Conservation (phyloP, 2,329 filamentous ascomycete genomes). For the Endoconidiophora laricicola region DNA sequence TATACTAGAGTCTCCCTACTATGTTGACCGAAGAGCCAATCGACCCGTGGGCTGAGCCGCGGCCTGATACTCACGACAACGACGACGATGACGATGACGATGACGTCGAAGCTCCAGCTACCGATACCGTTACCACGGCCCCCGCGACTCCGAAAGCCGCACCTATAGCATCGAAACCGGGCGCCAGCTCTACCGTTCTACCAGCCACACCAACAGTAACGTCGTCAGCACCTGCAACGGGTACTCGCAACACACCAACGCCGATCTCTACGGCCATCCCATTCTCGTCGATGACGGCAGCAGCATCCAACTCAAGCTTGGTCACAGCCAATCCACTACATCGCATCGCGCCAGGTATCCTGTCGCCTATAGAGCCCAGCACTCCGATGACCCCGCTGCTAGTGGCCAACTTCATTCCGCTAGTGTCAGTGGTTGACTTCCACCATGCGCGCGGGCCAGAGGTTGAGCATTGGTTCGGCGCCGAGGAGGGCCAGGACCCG, state of each 20-base stretch:
- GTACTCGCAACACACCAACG: too few species aligned
- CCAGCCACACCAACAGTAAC: background rate
- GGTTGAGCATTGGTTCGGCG: slow-evolving; percentile 82
- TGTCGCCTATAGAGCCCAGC: slow-evolving; percentile 11
- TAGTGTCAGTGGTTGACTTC: slow-evolving; percentile 69
- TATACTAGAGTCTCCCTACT: background rate
- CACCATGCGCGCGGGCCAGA: slow-evolving; percentile 81
- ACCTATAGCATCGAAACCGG: background rate
- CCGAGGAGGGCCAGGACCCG: slow-evolving; percentile 56
- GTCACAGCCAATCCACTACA: background rate
- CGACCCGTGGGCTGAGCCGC: slow-evolving; percentile 11
- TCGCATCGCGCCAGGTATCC: slow-evolving; percentile 3
- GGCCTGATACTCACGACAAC: background rate
- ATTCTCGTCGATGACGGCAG: background rate
- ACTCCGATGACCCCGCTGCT: slow-evolving; percentile 16
- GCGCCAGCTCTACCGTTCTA: too few species aligned
- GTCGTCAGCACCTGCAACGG: too few species aligned
- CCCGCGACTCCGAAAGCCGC: background rate
- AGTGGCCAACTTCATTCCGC: slow-evolving; percentile 38
- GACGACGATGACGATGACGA: slow-evolving; percentile 1
- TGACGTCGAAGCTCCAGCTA: background rate
- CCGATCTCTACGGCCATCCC: background rate
- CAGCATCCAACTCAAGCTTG: background rate
- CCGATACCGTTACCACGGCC: background rate
- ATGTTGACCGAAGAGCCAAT: slow-evolving; percentile 12